Conservation (phyloP, 2,329 filamentous ascomycete genomes). For the Lachnellula hyalina region DNA sequence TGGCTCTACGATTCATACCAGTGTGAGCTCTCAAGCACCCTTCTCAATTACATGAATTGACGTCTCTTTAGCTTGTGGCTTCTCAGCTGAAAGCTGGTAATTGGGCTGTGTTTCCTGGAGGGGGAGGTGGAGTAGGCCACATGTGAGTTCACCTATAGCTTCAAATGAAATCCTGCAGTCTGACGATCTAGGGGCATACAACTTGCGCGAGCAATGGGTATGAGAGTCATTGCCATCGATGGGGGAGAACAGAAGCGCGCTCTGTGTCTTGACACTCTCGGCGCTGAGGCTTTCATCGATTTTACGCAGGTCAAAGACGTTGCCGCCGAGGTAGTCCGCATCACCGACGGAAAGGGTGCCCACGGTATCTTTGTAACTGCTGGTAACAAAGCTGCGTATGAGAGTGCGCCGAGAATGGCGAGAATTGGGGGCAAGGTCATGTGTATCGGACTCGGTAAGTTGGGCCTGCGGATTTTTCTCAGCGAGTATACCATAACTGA, state of each 20-base stretch:
- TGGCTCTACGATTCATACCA: slow-evolving; percentile 5
- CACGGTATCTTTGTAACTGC: slow-evolving; percentile 13
- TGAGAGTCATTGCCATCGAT: slow-evolving; percentile 10
- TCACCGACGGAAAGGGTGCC: slow-evolving; percentile 7
- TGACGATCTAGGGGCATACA: slow-evolving; percentile 8
- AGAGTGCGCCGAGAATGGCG: slow-evolving; percentile 2
- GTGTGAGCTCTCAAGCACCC: background rate
- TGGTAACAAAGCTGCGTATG: slow-evolving; percentile 4
- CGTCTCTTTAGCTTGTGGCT: background rate
- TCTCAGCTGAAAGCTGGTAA: background rate
- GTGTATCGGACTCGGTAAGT: slow-evolving; percentile 10
- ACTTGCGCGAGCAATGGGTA: slow-evolving; percentile 19
- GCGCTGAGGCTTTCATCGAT: slow-evolving; percentile 69
- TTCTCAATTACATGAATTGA: background rate
- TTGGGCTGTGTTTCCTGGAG: background rate
- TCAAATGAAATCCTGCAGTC: background rate
- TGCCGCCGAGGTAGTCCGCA: slow-evolving; percentile 63
- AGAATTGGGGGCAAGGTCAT: slow-evolving; percentile 10
- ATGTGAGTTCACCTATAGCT: background rate
- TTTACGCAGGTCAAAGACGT: slow-evolving; percentile 73
- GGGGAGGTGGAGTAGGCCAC: background rate
- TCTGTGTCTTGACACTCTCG: slow-evolving; percentile 41
- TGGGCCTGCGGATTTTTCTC: background rate
- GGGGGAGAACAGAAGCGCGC: background rate
- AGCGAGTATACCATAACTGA: background rate